Percentiles rank a stretch among this genome's conserved stretches.
These are phyloP conservation scores for Castanospermum australe DNA, from an alignment of 306 rosid genomes.

Conservation along the genomic window DNA sequence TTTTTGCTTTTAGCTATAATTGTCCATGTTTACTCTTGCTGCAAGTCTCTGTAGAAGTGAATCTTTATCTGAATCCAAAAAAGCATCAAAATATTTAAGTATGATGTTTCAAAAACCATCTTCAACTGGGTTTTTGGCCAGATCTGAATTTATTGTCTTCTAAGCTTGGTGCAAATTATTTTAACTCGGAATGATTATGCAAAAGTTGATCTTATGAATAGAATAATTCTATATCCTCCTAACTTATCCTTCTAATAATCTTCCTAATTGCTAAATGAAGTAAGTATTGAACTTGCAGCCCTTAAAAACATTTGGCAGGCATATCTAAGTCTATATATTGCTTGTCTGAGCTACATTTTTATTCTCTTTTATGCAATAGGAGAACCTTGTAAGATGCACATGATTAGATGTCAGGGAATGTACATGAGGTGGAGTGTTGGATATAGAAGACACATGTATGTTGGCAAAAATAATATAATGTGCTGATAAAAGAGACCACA, in stretches of 20 bases:
- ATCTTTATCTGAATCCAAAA: neutral
- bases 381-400: neutral
- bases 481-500: neutral
- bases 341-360: neutral
- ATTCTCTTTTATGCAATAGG: neutral
- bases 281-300: neutral
- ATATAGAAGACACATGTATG: neutral
- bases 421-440: neutral
- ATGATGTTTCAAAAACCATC: neutral
- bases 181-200: slow-evolving; percentile 9
- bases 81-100: neutral
- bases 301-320: neutral
- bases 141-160: neutral
- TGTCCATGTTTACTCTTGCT: neutral
- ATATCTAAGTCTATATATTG: neutral
- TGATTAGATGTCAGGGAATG: neutral
- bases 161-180: neutral
- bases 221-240: no score
- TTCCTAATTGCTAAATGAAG: no score
- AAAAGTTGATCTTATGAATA: neutral
- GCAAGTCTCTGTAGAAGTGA: neutral
- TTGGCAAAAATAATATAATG: neutral
- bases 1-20: slow-evolving; percentile 8
- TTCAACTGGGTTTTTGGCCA: neutral
- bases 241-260: no score